A percentile compares a stretch with the other conserved stretches of the same genome.
Evolutionary conservation across 139 green algal species (phyloP).

Genomic region (Haematococcus lacustris): DNA sequence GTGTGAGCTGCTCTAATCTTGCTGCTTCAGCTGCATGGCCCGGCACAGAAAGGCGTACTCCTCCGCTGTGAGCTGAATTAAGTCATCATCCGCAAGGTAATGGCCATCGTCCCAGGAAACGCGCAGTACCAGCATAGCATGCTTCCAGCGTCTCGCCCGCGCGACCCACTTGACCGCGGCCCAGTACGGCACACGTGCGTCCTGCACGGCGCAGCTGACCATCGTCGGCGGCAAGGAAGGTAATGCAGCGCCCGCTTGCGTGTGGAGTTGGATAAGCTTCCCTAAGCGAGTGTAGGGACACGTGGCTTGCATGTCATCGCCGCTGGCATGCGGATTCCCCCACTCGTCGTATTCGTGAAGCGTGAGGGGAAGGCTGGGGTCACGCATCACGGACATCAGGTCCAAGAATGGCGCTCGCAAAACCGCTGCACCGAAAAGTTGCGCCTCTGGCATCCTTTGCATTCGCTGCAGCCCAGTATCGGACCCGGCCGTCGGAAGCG

Average conservation of each 20-base stretch:
- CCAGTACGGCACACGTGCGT: slow-evolving; percentile 46
- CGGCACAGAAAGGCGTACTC: not conserved
- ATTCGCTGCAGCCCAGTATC: too few relatives aligned
- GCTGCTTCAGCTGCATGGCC: not conserved
- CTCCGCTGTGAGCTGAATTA: not conserved
- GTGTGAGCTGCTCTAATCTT: not conserved
- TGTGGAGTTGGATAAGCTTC: not conserved
- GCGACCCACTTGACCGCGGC: slow-evolving; percentile 53
- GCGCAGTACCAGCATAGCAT: not conserved
- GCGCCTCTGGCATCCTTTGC: slow-evolving; percentile 9
- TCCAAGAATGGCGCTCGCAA: slow-evolving; percentile 56
- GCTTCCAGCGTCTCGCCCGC: slow-evolving; percentile 8
- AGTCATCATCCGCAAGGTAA: not conserved
- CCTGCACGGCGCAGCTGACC: slow-evolving; percentile 25
- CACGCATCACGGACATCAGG: slow-evolving; percentile 15
- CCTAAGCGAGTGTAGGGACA: slow-evolving; percentile 34
- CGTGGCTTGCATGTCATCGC: slow-evolving; percentile 15
- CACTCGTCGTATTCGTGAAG: slow-evolving; percentile 60
- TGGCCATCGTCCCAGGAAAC: not conserved
- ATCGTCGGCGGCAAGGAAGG: slow-evolving; percentile 13
- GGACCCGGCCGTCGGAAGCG: too few relatives aligned
- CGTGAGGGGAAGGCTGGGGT: slow-evolving; percentile 8
- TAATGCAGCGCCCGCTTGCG: not conserved
- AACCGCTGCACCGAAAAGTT: slow-evolving; percentile 30
- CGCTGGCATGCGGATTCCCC: slow-evolving; percentile 33